These are phyloP conservation scores for Entomortierella chlamydospora DNA, from an alignment of 192 early-diverging fungal species.

Conservation along the genomic window DNA sequence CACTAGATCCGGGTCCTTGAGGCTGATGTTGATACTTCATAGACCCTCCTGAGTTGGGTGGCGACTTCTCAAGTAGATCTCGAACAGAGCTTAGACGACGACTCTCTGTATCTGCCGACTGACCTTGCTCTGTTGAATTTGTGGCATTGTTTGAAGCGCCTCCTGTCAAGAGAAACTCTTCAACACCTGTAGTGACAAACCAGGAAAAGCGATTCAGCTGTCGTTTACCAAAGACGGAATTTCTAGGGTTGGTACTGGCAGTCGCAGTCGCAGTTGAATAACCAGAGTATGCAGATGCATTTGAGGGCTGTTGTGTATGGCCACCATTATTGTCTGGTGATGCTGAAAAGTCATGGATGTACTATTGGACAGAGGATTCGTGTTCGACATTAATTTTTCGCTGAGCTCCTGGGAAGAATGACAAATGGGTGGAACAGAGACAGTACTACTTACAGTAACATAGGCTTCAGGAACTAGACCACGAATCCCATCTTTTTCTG, in stretches of 20 bases:
- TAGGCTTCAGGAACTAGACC: constrained; percentile 58
- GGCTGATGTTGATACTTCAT: neutral
- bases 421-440: neutral
- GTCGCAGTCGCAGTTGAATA: constrained; percentile 21
- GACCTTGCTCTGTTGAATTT: neutral
- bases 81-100: constrained; percentile 11
- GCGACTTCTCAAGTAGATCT: constrained; percentile 13
- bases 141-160: constrained; percentile 12
- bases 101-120: neutral
- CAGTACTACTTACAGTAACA: constrained; percentile 44
- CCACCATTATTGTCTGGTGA: constrained; percentile 24
- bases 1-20: constrained; percentile 15
- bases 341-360: constrained; percentile 55
- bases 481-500: constrained; percentile 55
- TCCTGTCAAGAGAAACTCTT: constrained; percentile 56
- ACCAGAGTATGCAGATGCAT: constrained; percentile 22
- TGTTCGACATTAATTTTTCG: neutral
- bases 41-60: constrained; percentile 22
- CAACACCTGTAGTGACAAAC: constrained; percentile 60
- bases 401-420: neutral
- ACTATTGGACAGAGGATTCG: constrained; percentile 28
- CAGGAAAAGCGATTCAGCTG: constrained; percentile 58
- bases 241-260: constrained; percentile 29
- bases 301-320: constrained; percentile 22
- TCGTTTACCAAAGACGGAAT: constrained; percentile 52